A percentile compares a stretch with the other conserved stretches of the same genome.
phyloP scores from a whole-genome alignment of 257 asterid species.

The Solanum clarkiae region DNA sequence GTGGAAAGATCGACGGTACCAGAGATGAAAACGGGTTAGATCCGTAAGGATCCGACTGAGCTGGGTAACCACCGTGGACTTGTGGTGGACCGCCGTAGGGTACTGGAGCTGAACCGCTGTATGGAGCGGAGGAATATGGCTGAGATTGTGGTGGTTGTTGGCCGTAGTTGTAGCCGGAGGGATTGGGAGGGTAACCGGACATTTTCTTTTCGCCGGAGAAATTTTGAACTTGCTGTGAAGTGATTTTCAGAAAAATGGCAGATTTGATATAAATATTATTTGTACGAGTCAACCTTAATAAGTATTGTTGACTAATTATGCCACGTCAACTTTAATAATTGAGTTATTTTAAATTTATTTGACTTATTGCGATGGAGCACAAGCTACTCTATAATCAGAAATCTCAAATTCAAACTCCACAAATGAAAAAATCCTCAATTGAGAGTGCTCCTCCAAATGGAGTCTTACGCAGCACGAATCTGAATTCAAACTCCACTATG shows the following conservation, averaged over 20 bases:
- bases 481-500: too few species aligned
- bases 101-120: conserved; percentile 12
- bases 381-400: too few species aligned
- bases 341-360: too few species aligned
- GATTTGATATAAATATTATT: background rate
- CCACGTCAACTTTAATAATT: background rate
- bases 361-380: too few species aligned
- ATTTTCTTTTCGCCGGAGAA: conserved; percentile 2
- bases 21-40: conserved; percentile 52
- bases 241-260: background rate
- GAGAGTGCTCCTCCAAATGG: too few species aligned
- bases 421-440: too few species aligned
- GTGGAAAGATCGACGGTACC: conserved; percentile 71
- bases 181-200: conserved; percentile 55
- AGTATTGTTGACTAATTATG: background rate
- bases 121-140: conserved; percentile 10
- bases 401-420: too few species aligned
- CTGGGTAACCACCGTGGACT: too few species aligned
- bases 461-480: too few species aligned
- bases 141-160: conserved; percentile 3
- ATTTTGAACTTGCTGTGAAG: background rate
- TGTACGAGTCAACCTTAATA: background rate
- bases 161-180: conserved; percentile 12
- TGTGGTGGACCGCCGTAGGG: background rate
- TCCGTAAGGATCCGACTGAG: background rate